A percentile compares a stretch with the other conserved stretches of the same genome.
These are phyloP conservation scores for Elaeis guineensis DNA, from an alignment of 176 grass and related monocot genomes.

Conservation along the genomic window DNA sequence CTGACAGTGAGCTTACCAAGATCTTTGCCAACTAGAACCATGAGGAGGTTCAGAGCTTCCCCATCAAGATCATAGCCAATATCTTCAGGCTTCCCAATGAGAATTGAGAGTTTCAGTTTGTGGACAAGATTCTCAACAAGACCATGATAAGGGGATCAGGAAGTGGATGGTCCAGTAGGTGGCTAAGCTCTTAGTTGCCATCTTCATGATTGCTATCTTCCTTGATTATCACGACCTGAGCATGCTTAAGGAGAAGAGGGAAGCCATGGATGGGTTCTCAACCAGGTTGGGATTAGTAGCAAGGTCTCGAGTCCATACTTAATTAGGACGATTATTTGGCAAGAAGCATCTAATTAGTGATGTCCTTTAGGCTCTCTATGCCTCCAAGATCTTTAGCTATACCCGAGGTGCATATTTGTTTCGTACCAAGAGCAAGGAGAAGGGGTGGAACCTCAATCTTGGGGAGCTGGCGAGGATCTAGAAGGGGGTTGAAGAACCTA, in stretches of 20 bases:
- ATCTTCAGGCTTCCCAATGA: constrained; percentile 61
- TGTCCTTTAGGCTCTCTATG: constrained; percentile 61
- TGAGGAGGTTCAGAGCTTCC: constrained; percentile 80
- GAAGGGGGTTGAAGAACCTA: constrained; percentile 36
- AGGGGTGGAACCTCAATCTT: constrained; percentile 76
- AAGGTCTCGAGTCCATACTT: background rate
- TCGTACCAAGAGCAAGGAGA: constrained; percentile 58
- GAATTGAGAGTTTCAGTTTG: constrained; percentile 26
- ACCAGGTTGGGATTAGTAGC: constrained; percentile 52
- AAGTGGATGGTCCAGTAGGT: constrained; percentile 95
- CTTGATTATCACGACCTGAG: constrained; percentile 55
- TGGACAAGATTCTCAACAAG: constrained; percentile 89
- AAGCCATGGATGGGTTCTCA: constrained; percentile 35
- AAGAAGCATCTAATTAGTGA: constrained; percentile 57
- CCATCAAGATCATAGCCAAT: constrained; percentile 67
- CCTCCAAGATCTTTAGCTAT: constrained; percentile 91
- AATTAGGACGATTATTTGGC: constrained; percentile 22
- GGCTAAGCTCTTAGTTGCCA: constrained; percentile 62
- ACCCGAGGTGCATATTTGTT: constrained; percentile 91
- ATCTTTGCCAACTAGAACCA: constrained; percentile 73
- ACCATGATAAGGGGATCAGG: constrained; percentile 84
- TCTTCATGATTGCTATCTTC: constrained; percentile 60
- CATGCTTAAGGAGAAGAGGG: constrained; percentile 80
- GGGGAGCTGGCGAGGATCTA: constrained; percentile 77
- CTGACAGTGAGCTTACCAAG: constrained; percentile 43